These are phyloP conservation scores for Chaetoceros muelleri DNA, from an alignment of 108 stramenopile species.

Conservation along the genomic window DNA sequence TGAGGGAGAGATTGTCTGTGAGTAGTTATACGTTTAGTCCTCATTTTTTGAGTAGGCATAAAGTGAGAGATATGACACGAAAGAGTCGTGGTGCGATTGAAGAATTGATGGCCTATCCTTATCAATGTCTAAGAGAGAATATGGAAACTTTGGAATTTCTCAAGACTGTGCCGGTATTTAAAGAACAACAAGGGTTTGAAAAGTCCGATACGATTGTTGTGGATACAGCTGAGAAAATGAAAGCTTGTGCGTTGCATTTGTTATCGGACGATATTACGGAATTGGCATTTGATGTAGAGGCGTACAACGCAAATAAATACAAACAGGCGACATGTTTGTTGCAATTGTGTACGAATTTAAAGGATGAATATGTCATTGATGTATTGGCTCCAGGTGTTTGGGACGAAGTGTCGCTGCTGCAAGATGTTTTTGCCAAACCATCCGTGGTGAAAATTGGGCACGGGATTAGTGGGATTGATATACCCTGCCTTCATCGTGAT, in stretches of 20 bases:
- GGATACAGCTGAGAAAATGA: conserved; percentile 50
- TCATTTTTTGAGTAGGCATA: conserved; percentile 1
- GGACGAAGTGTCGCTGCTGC: conserved; percentile 42
- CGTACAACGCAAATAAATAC: conserved; percentile 43
- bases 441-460: conserved; percentile 91
- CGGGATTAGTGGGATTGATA: conserved; percentile 77
- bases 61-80: conserved; percentile 18
- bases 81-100: conserved; percentile 13
- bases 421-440: conserved; percentile 73
- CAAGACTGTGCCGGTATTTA: conserved; percentile 22
- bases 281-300: conserved; percentile 79
- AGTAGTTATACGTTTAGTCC: conserved; percentile 1
- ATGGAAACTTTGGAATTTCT: conserved; percentile 46
- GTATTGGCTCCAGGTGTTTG: conserved; percentile 60
- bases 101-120: conserved; percentile 33
- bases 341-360: conserved; percentile 50
- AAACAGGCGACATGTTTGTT: conserved; percentile 54
- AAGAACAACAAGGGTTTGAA: conserved; percentile 1
- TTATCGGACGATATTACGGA: conserved; percentile 17
- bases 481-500: conserved; percentile 84
- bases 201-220: conserved; percentile 41
- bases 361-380: conserved; percentile 75
- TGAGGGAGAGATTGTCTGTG: neutral
- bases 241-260: conserved; percentile 45
- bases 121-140: conserved; percentile 24